Base-by-base conservation (phyloP, 306 rosid species). In the Myrica gale region DNA sequence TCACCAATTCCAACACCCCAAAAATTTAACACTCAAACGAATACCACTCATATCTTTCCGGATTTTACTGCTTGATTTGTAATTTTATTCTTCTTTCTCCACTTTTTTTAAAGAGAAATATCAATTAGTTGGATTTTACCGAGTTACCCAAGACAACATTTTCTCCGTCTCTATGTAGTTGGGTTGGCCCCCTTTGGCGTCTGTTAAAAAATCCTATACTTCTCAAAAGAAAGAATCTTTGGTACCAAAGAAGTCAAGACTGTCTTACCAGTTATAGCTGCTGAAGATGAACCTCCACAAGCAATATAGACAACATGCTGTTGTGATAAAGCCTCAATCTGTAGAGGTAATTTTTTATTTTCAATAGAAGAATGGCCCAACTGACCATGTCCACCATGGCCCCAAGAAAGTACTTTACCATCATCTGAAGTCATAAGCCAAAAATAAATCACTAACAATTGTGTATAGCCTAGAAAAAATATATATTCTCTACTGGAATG, bases 381-480 rank as follows among this genome's bases (percentile, higher is more conserved):
- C 78, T 95, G 98, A 72, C 98, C 97, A 73, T 88, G 96, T 63
- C 90, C 92, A 71, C 98, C 98, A 83, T 95, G 90, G 55, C 98
- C 98, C 97, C 98, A 95, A 5, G 98, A 95, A 75, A 92, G 87
- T 75, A 92, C 97, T 84, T 89, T 90, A 4, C 98, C 98, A 52
- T 89, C 96, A 77, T 85, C 98, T 95, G 76, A 72, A 74, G 76
- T 63, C 45, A 77, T 75, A 61, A 13, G 71, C 74, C 65, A 82
- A 65, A 72, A 81, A 48, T 75, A 62, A 81, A 74, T 42, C 60
- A 65, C 32, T 74, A 67, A 54, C 54, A 55, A 75, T 50, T 19
- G 68, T 65, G 55, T 19, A 47, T 23, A 74, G 20, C 71, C 44
- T 69, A 43, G 17, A 52, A 76, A 76, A 47, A 39, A 23, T 51